These are phyloP conservation scores for Deakozyma indianensis DNA, from an alignment of 805 yeast species.

Conservation along the genomic window DNA sequence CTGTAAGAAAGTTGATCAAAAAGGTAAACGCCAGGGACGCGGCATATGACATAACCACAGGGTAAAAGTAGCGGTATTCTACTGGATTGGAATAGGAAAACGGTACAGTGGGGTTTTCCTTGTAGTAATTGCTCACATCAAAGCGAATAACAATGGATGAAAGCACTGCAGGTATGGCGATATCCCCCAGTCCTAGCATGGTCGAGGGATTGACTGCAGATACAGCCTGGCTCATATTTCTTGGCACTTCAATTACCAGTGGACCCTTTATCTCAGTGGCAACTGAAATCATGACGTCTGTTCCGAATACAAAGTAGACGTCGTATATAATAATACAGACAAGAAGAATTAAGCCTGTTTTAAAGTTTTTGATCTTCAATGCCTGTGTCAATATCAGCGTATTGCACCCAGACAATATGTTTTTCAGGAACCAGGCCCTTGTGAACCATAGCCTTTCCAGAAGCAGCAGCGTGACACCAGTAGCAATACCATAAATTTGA, in stretches of 20 bases:
- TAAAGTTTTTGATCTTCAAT: conserved; percentile 29
- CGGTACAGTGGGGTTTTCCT: conserved; percentile 13
- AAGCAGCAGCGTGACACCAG: conserved; percentile 9
- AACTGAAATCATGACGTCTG: conserved; percentile 47
- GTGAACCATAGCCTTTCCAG: conserved; percentile 14
- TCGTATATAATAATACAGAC: conserved; percentile 44
- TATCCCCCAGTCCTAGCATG: conserved; percentile 52
- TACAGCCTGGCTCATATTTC: conserved; percentile 8
- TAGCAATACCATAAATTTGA: conserved; percentile 8
- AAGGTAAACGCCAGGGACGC: conserved; percentile 33
- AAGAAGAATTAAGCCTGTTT: conserved; percentile 31
- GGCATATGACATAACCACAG: conserved; percentile 33
- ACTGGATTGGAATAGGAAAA: conserved; percentile 18
- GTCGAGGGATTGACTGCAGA: conserved; percentile 17
- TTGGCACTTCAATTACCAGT: conserved; percentile 33
- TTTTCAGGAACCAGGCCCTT: conserved; percentile 32
- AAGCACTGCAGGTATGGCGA: conserved; percentile 44
- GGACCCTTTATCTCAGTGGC: conserved; percentile 46
- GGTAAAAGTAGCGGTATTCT: conserved; percentile 32
- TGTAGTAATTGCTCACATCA: conserved; percentile 33
- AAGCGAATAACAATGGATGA: conserved; percentile 39
- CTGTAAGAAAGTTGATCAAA: conserved; percentile 23
- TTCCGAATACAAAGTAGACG: conserved; percentile 50
- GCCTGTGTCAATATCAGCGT: conserved; percentile 30
- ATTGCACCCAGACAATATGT: conserved; percentile 28